Base-by-base conservation (phyloP, 495 filamentous ascomycete species). In the Astrothelium macrocarpum region DNA sequence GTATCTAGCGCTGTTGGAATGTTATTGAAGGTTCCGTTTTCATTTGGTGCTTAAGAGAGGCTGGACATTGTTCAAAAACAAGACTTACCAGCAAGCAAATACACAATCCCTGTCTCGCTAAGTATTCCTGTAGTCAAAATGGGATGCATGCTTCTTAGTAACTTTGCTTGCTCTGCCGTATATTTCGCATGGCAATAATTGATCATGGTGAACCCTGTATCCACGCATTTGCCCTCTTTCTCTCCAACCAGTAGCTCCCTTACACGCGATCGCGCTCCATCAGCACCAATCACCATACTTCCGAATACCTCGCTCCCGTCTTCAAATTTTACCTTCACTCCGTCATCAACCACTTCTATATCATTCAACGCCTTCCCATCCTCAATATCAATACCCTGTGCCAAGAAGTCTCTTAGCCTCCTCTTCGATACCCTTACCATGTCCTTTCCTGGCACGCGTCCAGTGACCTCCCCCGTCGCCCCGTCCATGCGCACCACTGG, bases 221-320 rank as follows among this genome's bases (percentile, higher is more conserved):
- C 53, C 32, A 59, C 31, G n/a, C 16, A 32, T 23, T 32, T 60
- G 5, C 25, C 53, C 12, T 18, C 53, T 32, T 64, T 31, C 25
- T n/a, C 28, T 29, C 53, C 62, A 31, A 59, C 62, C 16, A 64
- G 25, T 23, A 36, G n/a, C 32, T 60, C 62, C 12, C 58, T 16
- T 20, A 60, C 32, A 16, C 31, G 36, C 16, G 58, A 64, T n/a
- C 31, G 32, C 0, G 62, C 60, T 11, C 32, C 32, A 25, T 64
- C 58, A n/a, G 34, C 28, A 4, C 62, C 62, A 5, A 64, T 28
- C 10, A 64, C 62, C 53, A 60, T 42, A 46, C 59, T 43, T 20
- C 62, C 62, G 7, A 23, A 10, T 2, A 42, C 62, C 18, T 64
- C n/a, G 53, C 53, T 49, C 16, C 53, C 62, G 23, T 60, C 62